phyloP scores from a whole-genome alignment of 2,329 filamentous ascomycete genomes.

The Diaporthe ilicicola region DNA sequence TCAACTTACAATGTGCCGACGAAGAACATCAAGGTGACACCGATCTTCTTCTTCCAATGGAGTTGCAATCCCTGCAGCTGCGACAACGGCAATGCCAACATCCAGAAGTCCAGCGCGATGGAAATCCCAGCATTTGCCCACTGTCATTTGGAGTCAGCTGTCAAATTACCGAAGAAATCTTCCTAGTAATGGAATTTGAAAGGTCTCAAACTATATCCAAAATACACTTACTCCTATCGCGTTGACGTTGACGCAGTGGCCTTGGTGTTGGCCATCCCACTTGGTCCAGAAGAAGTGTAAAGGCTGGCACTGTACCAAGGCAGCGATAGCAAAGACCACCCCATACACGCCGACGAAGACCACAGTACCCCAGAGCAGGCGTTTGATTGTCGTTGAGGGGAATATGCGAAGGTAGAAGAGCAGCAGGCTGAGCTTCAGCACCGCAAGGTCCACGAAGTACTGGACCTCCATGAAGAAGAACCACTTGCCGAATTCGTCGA shows the following conservation, averaged over 20 bases:
- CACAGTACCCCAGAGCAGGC: conserved; percentile 21
- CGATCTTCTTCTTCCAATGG: conserved; percentile 52
- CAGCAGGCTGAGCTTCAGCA: conserved; percentile 25
- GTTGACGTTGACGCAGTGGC: conserved; percentile 51
- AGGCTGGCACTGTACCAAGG: conserved; percentile 50
- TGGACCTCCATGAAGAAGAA: conserved; percentile 39
- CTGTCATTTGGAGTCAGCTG: no score
- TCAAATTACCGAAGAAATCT: no score
- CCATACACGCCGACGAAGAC: conserved; percentile 32
- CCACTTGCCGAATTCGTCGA: conserved; percentile 38
- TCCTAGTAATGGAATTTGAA: no score
- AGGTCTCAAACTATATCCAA: no score
- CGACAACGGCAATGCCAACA: conserved; percentile 51
- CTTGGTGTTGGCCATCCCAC: conserved; percentile 50
- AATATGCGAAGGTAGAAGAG: conserved; percentile 32
- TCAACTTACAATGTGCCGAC: conserved; percentile 49
- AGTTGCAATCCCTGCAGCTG: conserved; percentile 46
- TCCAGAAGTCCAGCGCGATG: conserved; percentile 52
- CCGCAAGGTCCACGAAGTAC: conserved; percentile 28
- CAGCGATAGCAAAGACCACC: conserved; percentile 43
- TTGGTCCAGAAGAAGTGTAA: conserved; percentile 50
- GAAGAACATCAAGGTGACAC: conserved; percentile 52
- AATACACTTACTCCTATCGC: conserved; percentile 41
- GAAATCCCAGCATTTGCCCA: conserved; percentile 54
- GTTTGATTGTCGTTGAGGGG: background rate